These are phyloP conservation scores for Xylariales sp. DNA, from an alignment of 2,329 filamentous ascomycete species.

Conservation along the genomic window DNA sequence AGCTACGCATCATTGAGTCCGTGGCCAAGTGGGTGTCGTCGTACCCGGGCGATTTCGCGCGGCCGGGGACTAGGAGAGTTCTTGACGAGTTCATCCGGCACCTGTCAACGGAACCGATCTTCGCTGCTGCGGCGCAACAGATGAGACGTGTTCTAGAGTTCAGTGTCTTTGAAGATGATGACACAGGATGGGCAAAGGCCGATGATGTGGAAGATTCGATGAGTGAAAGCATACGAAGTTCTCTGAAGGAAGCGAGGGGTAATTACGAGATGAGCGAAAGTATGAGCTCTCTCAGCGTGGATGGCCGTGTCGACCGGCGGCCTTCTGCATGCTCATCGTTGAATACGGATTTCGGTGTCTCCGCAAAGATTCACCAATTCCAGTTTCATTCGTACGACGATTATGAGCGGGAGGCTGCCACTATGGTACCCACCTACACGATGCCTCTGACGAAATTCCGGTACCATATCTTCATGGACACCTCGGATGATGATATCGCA, in stretches of 20 bases:
- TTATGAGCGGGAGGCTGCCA: constrained; percentile 73
- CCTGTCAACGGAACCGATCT: constrained; percentile 74
- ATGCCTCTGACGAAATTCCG: constrained; percentile 75
- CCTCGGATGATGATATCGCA: constrained; percentile 78
- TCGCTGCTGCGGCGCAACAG: constrained; percentile 78
- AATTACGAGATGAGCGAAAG: constrained; percentile 37
- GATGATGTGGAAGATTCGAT: constrained; percentile 49
- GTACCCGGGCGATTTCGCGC: constrained; percentile 92
- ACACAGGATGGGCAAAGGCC: constrained; percentile 84
- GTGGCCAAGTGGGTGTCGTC: constrained; percentile 83
- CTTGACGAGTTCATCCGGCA: constrained; percentile 71
- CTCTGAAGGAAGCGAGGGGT: constrained; percentile 15
- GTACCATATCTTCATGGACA: constrained; percentile 87
- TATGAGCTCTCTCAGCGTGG: constrained; percentile 44
- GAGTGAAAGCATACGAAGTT: constrained; percentile 16
- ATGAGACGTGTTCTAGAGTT: constrained; percentile 74
- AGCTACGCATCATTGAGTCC: constrained; percentile 78
- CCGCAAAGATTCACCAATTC: constrained; percentile 38
- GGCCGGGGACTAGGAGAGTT: constrained; percentile 64
- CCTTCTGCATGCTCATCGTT: constrained; percentile 42
- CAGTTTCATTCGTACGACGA: constrained; percentile 67
- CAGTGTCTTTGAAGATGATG: constrained; percentile 76
- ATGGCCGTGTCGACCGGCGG: constrained; percentile 37
- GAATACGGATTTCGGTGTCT: constrained; percentile 32
- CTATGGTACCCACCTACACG: constrained; percentile 64